phyloP scores from a whole-genome alignment of 129 eudicot genomes.

The Tagetes patula region DNA sequence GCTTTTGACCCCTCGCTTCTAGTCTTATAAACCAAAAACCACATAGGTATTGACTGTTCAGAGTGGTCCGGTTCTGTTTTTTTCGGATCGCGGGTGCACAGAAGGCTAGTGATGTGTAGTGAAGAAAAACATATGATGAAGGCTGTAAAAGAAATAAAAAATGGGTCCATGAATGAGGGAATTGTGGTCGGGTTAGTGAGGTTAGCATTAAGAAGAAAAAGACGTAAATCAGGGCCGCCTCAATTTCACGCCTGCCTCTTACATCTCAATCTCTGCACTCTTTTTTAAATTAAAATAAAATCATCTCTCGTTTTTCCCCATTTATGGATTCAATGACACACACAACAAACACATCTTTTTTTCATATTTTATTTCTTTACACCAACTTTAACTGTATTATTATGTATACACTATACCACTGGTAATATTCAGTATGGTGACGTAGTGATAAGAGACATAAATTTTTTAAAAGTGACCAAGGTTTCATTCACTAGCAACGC shows the following conservation, averaged over 20 bases:
- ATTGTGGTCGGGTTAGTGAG: conserved; percentile 39
- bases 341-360: not conserved
- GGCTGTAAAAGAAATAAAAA: not conserved
- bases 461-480: no score
- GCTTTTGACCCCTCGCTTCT: not conserved
- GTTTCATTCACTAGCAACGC: no score
- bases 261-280: conserved; percentile 15
- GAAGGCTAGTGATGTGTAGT: not conserved
- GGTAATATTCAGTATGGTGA: no score
- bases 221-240: conserved; percentile 70
- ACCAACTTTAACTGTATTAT: no score
- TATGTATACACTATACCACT: no score
- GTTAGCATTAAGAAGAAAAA: conserved; percentile 16
- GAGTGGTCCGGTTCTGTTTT: not conserved
- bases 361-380: conserved; percentile 10
- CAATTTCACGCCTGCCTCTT: conserved; percentile 38
- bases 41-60: not conserved
- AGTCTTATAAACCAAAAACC: not conserved
- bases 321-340: not conserved
- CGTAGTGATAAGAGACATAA: no score
- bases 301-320: conserved; percentile 22
- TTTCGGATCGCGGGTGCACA: not conserved
- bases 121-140: not conserved
- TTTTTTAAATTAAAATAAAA: conserved; percentile 11
- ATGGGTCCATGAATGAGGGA: conserved; percentile 30